A percentile compares a stretch with the other conserved stretches of the same genome.
Conservation (phyloP, 805 yeast genomes). For the Lipomyces chichibuensis region DNA sequence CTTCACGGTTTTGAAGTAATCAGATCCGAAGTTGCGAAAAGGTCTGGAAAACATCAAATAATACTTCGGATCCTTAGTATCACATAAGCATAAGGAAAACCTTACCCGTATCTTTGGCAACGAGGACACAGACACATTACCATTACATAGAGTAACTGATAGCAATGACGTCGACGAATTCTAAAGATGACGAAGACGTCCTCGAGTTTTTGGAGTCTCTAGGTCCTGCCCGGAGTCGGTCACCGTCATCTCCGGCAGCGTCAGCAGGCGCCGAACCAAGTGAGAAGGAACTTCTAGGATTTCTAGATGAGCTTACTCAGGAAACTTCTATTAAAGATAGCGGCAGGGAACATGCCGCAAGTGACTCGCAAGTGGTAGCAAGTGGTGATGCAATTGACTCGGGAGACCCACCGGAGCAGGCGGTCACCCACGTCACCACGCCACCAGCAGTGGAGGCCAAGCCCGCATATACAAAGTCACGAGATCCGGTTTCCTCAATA, state of each 20-base stretch:
- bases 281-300: constrained; percentile 50
- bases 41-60: background rate
- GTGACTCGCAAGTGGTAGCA: constrained; percentile 4
- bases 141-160: background rate
- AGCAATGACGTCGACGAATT: constrained; percentile 26
- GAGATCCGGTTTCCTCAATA: constrained; percentile 23
- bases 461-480: background rate
- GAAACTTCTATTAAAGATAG: constrained; percentile 24
- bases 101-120: background rate
- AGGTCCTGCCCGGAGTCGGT: constrained; percentile 31
- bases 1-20: background rate
- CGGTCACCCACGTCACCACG: background rate
- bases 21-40: background rate
- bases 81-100: no score
- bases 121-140: background rate
- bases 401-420: background rate
- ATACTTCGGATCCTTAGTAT: background rate
- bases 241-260: constrained; percentile 7
- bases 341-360: background rate
- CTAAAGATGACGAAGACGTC: constrained; percentile 44
- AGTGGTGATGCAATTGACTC: background rate
- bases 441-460: background rate
- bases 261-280: constrained; percentile 18
- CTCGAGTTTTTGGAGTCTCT: constrained; percentile 48
- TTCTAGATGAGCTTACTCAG: constrained; percentile 47